Percentiles rank a stretch among this genome's conserved stretches.
These are phyloP conservation scores for Monascus purpureus DNA, from an alignment of 495 filamentous ascomycete genomes.

Conservation along the genomic window DNA sequence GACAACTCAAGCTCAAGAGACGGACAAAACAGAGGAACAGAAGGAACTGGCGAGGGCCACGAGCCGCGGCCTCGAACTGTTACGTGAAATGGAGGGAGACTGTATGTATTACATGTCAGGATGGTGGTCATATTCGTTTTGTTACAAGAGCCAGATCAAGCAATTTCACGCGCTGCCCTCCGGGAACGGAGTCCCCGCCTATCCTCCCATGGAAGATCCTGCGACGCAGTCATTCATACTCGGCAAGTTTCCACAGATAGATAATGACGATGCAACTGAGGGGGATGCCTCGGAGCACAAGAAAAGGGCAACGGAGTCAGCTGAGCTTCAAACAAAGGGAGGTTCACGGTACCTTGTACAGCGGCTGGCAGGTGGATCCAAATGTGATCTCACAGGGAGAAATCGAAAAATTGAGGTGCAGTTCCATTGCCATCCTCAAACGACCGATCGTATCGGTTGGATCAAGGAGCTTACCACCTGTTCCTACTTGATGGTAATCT, in stretches of 20 bases:
- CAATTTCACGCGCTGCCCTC: conserved; percentile 81
- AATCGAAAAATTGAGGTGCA: conserved; percentile 77
- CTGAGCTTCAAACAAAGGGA: conserved; percentile 67
- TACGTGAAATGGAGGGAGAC: conserved; percentile 68
- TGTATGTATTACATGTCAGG: conserved; percentile 86
- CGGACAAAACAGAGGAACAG: conserved; percentile 52
- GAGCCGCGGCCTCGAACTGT: conserved; percentile 76
- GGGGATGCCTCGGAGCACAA: conserved; percentile 17
- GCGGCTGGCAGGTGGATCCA: conserved; percentile 68
- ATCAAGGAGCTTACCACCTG: conserved; percentile 94
- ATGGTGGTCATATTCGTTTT: conserved; percentile 97
- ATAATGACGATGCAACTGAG: conserved; percentile 8
- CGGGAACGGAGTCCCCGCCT: conserved; percentile 47
- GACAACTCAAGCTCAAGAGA: conserved; percentile 44
- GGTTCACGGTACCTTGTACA: conserved; percentile 86
- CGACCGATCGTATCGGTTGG: conserved; percentile 71
- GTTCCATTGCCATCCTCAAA: conserved; percentile 83
- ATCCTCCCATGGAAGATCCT: conserved; percentile 61
- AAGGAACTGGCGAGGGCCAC: conserved; percentile 77
- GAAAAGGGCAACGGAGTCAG: conserved; percentile 23
- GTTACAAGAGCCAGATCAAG: conserved; percentile 73
- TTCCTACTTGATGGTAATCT: conserved; percentile 86
- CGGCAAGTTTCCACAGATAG: conserved; percentile 39
- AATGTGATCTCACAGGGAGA: conserved; percentile 81
- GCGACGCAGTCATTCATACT: conserved; percentile 68